Percentiles rank a stretch among this genome's conserved stretches.
Evolutionary conservation across 306 rosid species (phyloP).

Genomic region (Datisca glomerata): DNA sequence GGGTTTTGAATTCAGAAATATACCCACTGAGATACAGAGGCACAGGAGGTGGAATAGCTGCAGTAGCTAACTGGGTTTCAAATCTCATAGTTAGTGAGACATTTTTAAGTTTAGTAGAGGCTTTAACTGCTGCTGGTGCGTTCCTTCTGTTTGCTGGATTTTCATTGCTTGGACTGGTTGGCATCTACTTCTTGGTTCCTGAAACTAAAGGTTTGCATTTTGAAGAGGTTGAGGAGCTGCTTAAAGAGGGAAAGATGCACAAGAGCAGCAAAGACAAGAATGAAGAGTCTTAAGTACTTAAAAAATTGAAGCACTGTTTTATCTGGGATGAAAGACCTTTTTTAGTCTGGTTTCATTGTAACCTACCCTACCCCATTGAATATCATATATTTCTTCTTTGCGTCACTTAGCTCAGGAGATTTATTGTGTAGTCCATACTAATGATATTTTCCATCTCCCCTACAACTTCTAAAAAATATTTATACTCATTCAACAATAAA

Average conservation of each 20-base stretch:
- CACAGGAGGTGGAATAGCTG: slow-evolving; percentile 62
- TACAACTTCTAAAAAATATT: too few relatives aligned
- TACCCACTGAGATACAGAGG: slow-evolving; percentile 71
- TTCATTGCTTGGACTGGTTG: slow-evolving; percentile 32
- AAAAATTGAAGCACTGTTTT: too few relatives aligned
- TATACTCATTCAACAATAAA: too few relatives aligned
- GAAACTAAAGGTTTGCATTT: slow-evolving; percentile 52
- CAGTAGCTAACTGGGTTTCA: slow-evolving; percentile 52
- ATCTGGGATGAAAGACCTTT: slow-evolving; percentile 73
- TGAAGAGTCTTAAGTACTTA: too few relatives aligned
- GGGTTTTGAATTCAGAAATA: slow-evolving; percentile 79
- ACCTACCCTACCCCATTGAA: too few relatives aligned
- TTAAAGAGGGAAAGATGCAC: slow-evolving; percentile 18
- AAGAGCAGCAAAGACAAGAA: background rate
- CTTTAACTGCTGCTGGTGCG: slow-evolving; percentile 38
- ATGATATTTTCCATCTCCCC: too few relatives aligned
- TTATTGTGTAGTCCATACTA: too few relatives aligned
- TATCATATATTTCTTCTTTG: too few relatives aligned
- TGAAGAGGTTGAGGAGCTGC: slow-evolving; percentile 46
- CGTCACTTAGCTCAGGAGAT: too few relatives aligned
- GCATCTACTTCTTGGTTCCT: slow-evolving; percentile 30
- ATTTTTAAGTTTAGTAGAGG: slow-evolving; percentile 35
- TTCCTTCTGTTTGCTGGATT: slow-evolving; percentile 51
- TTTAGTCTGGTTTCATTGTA: too few relatives aligned
- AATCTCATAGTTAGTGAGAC: slow-evolving; percentile 53